Evolutionary conservation across 2,329 filamentous ascomycete genomes (phyloP), one percentile per base, ranked within the genome.

Genomic region (Pyricularia sp.): DNA sequence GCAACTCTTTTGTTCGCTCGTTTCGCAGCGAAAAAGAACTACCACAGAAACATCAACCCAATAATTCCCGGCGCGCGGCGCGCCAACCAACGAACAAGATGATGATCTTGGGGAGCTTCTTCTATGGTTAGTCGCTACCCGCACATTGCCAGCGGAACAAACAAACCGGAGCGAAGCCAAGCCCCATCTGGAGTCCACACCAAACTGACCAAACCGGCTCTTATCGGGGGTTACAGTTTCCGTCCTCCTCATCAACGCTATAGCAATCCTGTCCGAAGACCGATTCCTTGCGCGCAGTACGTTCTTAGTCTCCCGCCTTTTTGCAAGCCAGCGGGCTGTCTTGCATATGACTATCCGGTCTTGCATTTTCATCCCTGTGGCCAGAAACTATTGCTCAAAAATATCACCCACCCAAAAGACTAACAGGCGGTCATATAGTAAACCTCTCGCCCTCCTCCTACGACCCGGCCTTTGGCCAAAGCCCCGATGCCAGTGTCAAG

Each of bases 241-340:
- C 74, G 85, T 97, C 78, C 92, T 98, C 76, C 87, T 98, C 77
- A 89, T 95, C 81, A 99, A 99, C 81, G 92, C 93, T 73, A 90
- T 98, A 77, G 93, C 94, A 72, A 89, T 97, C 77, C 90, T 98
- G 72, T 97, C 93, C 74, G 94, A 97, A 87, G 93, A 97, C 81
- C 91, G 93, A 71, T 97, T 97, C 80, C 91, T 97, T 73, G 91
- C 90, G 69, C 88, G 92, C 80, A 93, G 91, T 93, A 88, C 73
- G 84, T 79, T 71, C 69, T 30, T 65, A 59, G 55, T 64, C 59
- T 59, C 58, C 68, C 75, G 71, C 69, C 67, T 28, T 12, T 42
- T 12, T 23, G 11, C 50, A 42, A 42, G 36, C 36, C 17, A 42
- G 3, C 36, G 17, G 17, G 17, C 17, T 20, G 36, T 42, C 36